Conservation (phyloP, 345 rosid genomes). For the Eucalyptus lansdowneana region DNA sequence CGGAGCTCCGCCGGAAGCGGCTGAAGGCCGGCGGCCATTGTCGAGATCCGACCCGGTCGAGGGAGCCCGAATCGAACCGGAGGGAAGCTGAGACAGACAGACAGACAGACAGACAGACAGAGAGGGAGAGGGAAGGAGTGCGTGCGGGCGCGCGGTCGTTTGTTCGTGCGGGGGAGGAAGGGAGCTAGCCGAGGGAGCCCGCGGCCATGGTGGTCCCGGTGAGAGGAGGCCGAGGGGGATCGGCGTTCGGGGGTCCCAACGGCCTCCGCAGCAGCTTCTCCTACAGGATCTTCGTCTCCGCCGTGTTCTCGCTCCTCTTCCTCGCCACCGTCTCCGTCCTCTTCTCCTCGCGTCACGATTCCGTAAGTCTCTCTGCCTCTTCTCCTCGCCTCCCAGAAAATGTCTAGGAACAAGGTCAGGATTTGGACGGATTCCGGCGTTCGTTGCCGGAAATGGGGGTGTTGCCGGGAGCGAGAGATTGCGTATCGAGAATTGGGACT, state of each 20-base stretch:
- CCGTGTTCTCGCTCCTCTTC: constrained; percentile 70
- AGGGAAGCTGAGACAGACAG: background rate
- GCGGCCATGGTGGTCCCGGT: constrained; percentile 61
- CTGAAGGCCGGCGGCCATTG: background rate
- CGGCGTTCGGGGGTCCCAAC: constrained; percentile 22
- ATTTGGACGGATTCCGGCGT: background rate
- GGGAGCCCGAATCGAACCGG: background rate
- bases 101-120: background rate
- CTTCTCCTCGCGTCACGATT: constrained; percentile 42
- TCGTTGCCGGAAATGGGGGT: background rate
- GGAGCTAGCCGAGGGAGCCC: background rate
- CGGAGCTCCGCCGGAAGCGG: background rate
- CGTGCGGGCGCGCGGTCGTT: background rate
- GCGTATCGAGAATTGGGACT: background rate
- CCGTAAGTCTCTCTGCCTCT: constrained; percentile 8
- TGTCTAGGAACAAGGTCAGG: background rate
- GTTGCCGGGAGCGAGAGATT: background rate
- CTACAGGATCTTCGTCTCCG: constrained; percentile 77
- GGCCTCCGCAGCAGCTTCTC: constrained; percentile 57
- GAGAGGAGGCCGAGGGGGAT: constrained; percentile 59
- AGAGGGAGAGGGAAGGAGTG: background rate
- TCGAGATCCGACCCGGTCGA: background rate
- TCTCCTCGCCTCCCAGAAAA: background rate
- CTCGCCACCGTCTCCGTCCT: constrained; percentile 67
- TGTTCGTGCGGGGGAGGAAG: background rate